Evolutionary conservation across 1,284 basidiomycete genomes (phyloP).

Genomic region (Ustilago cynodontis): DNA sequence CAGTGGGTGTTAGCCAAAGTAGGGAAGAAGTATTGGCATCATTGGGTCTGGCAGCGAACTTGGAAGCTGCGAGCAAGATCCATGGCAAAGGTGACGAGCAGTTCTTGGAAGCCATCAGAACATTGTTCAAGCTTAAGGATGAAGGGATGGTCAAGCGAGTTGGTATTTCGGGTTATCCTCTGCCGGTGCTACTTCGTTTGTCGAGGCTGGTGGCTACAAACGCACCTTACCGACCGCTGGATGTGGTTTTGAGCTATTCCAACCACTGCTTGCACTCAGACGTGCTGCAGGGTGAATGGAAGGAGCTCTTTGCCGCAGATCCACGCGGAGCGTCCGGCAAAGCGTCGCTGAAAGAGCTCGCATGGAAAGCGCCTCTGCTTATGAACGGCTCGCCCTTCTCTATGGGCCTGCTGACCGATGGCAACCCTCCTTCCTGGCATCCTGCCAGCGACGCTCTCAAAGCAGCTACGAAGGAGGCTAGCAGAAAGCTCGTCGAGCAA

Average conservation of each 20-base stretch:
- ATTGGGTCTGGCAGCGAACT: conserved; percentile 55
- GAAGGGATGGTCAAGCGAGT: conserved; percentile 83
- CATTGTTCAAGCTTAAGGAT: conserved; percentile 80
- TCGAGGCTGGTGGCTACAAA: conserved; percentile 76
- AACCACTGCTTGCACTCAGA: conserved; percentile 66
- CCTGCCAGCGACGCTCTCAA: conserved; percentile 78
- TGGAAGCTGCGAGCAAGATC: conserved; percentile 76
- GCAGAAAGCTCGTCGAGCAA: conserved; percentile 24
- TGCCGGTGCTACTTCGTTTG: conserved; percentile 88
- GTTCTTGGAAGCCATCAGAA: conserved; percentile 80
- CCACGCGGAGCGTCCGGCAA: conserved; percentile 18
- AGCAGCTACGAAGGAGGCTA: conserved; percentile 69
- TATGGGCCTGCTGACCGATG: conserved; percentile 86
- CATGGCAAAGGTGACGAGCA: conserved; percentile 83
- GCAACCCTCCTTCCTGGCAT: conserved; percentile 82
- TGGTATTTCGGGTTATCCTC: conserved; percentile 89
- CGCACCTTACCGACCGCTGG: conserved; percentile 67
- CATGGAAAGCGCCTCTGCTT: conserved; percentile 74
- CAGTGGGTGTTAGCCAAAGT: conserved; percentile 7
- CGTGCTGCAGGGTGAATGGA: conserved; percentile 55
- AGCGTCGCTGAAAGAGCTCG: conserved; percentile 16
- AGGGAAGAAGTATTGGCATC: conserved; percentile 52
- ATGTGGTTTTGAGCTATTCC: conserved; percentile 66
- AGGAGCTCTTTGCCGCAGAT: conserved; percentile 46
- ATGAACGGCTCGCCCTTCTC: conserved; percentile 88